Base-by-base conservation (phyloP, 192 early-diverging fungal species). In the Coemansia sp. region DNA sequence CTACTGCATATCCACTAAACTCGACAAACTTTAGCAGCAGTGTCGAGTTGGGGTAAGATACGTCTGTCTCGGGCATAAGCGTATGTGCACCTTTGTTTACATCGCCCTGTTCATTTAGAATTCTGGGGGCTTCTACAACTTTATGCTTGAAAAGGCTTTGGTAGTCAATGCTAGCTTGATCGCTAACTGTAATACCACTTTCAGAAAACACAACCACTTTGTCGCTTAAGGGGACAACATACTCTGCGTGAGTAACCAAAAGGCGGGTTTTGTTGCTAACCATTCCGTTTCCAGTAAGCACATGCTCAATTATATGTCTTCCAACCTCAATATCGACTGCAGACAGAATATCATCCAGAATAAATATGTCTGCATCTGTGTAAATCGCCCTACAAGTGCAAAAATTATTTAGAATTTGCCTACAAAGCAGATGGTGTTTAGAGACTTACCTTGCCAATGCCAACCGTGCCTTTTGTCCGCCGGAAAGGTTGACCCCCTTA, bases 381-480 rank as follows among this genome's bases (percentile, higher is more conserved):
- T 87, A 87, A 1, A 85, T 66, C 0, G 86, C 85, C 48, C 90
- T 79, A 60, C 40, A 60, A 58, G 34, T 20, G 16, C 11, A n/a
- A 20, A 38, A 37, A n/a, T n/a, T 46, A n/a, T 5, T 21, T 12
- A 30, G n/a, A 23, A 9, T 28, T 54, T 37, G 23, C 4, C 2
- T 26, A 26, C 23, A 26, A 34, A 46, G 18, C 21, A 51, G 30
- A 15, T 16, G 1, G 5, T 18, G 15, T 15, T 18, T 18, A 5
- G 2, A 11, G 0, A 52, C 59, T 62, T 69, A 69, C 59, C 59
- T 58, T 60, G 88, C 87, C 9, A 88, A 45, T 1, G 80, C 71
- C 14, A 91, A 60, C 34, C 89, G 76, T 16, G 76, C 81, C 34
- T 84, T 84, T 50, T 87, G 84, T 28, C 85, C 85, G 15, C 85